Base-by-base conservation (phyloP, 2,329 filamentous ascomycete species). In the Neonectria hederae region DNA sequence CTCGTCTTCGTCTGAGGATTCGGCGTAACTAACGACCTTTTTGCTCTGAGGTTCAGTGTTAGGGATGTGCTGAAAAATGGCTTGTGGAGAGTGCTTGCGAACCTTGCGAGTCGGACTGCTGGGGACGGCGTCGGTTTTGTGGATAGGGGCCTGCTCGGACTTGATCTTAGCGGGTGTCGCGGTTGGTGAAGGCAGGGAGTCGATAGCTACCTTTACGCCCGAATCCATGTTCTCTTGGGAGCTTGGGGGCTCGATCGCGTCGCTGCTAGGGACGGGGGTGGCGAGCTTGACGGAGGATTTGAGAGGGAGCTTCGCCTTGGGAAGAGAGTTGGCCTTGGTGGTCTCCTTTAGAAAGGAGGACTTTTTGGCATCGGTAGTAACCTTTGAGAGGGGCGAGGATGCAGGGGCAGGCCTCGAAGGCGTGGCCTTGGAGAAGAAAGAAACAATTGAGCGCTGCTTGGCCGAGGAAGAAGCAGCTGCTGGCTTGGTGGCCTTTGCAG, bases 91-190 rank as follows among this genome's bases (percentile, higher is more conserved):
- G 2, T 17, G 13, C 11, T 22, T 11, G 35, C 70, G 66, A 83
- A 93, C 93, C 86, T 94, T 94, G 74, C 94, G 88, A 17, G 90
- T 90, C 1, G 94, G 94, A 74, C 94, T 97, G 75, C 89, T 91
- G 4, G 70, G 63, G 8, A 74, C 59, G 26, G 60, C 48, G 40
- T 65, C 63, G 17, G 61, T 52, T 38, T 72, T 52, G 58, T 54
- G 1, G 42, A 32, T 5, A 72, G 82, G 75, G 77, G 81, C 72
- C 80, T 85, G 78, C 72, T 81, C 73, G 56, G 73, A 57, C 35
- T 72, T 42, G 54, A 69, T 75, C 65, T 85, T 78, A 84, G 83
- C 45, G 17, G 6, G 13, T 22, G 40, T 52, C 9, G 61, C 46
- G 3, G 49, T 42, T 2, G 30, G 45, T 4, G 78, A 42, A 21